Evolutionary conservation across 441 rosid species (phyloP).

Genomic region (Euphorbia schlechtendalii): DNA sequence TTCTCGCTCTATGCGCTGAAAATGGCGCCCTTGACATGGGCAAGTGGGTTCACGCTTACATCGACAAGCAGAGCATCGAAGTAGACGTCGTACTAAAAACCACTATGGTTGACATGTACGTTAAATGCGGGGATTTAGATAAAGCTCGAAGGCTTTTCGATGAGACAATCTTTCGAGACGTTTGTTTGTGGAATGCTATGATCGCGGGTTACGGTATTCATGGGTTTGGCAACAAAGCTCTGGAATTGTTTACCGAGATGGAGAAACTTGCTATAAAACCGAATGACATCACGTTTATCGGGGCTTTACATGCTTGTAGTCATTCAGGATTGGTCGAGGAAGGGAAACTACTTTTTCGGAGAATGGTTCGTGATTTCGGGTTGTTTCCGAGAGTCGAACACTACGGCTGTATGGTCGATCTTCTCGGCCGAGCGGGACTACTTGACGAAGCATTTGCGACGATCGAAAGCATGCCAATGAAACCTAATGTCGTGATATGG

Average conservation of each 20-base stretch:
- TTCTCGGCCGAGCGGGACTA: conserved; percentile 68
- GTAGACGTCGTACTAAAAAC: conserved; percentile 42
- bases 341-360: conserved; percentile 50
- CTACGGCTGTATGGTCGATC: conserved; percentile 79
- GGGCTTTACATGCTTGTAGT: conserved; percentile 73
- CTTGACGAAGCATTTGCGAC: conserved; percentile 49
- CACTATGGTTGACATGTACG: conserved; percentile 64
- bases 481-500: conserved; percentile 69
- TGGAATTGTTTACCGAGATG: conserved; percentile 45
- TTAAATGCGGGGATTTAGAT: conserved; percentile 52
- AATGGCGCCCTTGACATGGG: conserved; percentile 62
- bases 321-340: conserved; percentile 75
- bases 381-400: conserved; percentile 57
- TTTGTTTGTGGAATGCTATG: conserved; percentile 62
- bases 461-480: conserved; percentile 47
- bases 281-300: conserved; percentile 60
- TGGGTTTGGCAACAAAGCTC: conserved; percentile 63
- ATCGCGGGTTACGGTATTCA: conserved; percentile 76
- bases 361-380: conserved; percentile 43
- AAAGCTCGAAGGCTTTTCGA: conserved; percentile 46
- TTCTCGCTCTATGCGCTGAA: conserved; percentile 31
- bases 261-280: conserved; percentile 43
- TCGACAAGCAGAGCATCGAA: conserved; percentile 44
- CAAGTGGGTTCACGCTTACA: conserved; percentile 51
- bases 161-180: conserved; percentile 40